Evolutionary conservation across 1,284 basidiomycete species (phyloP), one percentile per base, ranked within the genome.

Genomic region (Lignosus rhinocerotis): DNA sequence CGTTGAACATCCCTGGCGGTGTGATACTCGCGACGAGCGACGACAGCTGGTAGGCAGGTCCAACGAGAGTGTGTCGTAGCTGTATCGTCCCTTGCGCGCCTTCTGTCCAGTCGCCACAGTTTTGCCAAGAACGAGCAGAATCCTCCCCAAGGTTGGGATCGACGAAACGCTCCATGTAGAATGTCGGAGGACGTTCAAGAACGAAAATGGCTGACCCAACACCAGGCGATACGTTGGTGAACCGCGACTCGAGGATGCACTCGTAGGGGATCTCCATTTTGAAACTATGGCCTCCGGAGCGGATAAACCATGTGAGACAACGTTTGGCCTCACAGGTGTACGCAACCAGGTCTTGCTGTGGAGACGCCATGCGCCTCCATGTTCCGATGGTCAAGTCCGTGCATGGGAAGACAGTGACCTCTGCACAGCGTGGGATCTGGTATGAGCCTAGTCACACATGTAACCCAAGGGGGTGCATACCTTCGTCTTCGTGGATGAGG

Each of bases 251-350:
- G 19, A 78, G 63, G 60, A 93, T 84, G 61, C 71, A 78, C 56
- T 83, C 78, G 70, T 88, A 90, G 4, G 87, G 81, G n/a, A 92
- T 80, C 62, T 89, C 87, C 86, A 93, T 92, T 72, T 92, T 92
- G 79, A 91, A 92, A 38, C 87, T 83, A 63, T 80, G 81, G 31
- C 88, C 88, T 1, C 75, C 78, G 16, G 87, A 87, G 44, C 85
- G 82, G 61, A 93, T 85, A 72, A 87, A 92, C 90, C 90, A 93
- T 2, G 81, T 83, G 44, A 93, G 74, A 65, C 81, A 85, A 39
- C 80, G 82, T 64, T 81, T 86, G 48, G 72, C 63, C 36, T 90
- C 85, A 70, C 81, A 90, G 19, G 87, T 75, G 72, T 92, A 93
- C 3, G 87, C 88, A 42, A 92, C 77, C 6, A 93, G 78, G 71